Evolutionary conservation across 192 early-diverging fungal genomes (phyloP), one percentile per base, ranked within the genome.

Genomic region (Coemansia javaensis): DNA sequence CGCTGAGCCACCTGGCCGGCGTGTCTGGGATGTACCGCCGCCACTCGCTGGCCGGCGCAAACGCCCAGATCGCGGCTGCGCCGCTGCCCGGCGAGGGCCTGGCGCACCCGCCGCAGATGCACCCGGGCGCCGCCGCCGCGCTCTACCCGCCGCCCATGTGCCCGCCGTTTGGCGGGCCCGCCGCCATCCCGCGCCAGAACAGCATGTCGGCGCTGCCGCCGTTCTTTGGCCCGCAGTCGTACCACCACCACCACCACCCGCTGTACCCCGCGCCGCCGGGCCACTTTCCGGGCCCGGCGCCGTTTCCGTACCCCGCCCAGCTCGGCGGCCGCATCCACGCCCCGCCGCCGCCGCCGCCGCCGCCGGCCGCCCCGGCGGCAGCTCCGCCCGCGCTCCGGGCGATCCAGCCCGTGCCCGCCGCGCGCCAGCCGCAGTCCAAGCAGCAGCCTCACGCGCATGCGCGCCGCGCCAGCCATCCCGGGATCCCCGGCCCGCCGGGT

Each of bases 401-500:
- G 27, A 18, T 13, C 17, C 42, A 47, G 15, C 58, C 17, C 15
- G 18, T n/a, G n/a, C n/a, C n/a, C n/a, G n/a, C n/a, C n/a, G n/a
- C n/a, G n/a, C n/a, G n/a, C n/a, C n/a, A n/a, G n/a, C n/a, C n/a
- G 28, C 10, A 47, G 39, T 36, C 47, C 8, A 15, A 21, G n/a
- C 51, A 43, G n/a, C 37, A 43, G n/a, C 66, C 36, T 28, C 47
- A 41, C 7, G 53, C 50, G 17, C 68, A 72, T n/a, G 42, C 50
- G 51, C 61, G 68, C 20, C 55, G 61, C 10, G 56, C 61, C 13
- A 72, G 60, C 40, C 68, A 56, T 28, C 52, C 68, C 0, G 56
- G 48, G 9, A 50, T 64, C 27, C 27, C 56, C 6, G 33, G 54
- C 7, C 54, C 52, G 15, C 31, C 49, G 6, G 37, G 47, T 2